Evolutionary conservation across 2,329 filamentous ascomycete species (phyloP).

Genomic region (Exophiala spinifera): DNA sequence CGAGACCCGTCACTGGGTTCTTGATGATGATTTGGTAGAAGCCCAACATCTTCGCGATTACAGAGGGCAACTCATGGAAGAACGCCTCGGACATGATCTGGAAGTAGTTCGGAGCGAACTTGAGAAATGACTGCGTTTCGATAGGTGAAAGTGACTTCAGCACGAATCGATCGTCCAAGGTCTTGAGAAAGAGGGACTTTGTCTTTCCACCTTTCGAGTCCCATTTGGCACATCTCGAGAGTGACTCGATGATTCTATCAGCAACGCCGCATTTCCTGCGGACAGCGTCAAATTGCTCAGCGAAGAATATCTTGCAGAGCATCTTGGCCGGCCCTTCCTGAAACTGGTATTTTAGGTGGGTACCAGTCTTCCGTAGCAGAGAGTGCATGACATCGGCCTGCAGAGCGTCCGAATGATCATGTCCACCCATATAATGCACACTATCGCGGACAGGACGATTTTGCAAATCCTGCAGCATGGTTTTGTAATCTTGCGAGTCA

Average conservation of each 20-base stretch:
- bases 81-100: slow-evolving; percentile 94
- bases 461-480: slow-evolving; percentile 62
- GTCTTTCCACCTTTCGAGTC: slow-evolving; percentile 98
- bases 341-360: slow-evolving; percentile 94
- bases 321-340: slow-evolving; percentile 89
- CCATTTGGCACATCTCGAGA: slow-evolving; percentile 95
- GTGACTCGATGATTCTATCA: slow-evolving; percentile 89
- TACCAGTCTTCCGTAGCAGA: slow-evolving; percentile 77
- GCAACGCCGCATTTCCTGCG: slow-evolving; percentile 88
- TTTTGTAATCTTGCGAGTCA: slow-evolving; percentile 80
- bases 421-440: slow-evolving; percentile 32
- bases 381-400: slow-evolving; percentile 81
- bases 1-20: slow-evolving; percentile 83
- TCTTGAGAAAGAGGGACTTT: slow-evolving; percentile 95
- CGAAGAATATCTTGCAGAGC: slow-evolving; percentile 98
- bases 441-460: slow-evolving; percentile 23
- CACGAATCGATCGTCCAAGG: slow-evolving; percentile 88
- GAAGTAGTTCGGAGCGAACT: slow-evolving; percentile 95
- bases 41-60: slow-evolving; percentile 98
- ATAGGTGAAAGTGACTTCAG: slow-evolving; percentile 87
- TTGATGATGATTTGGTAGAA: slow-evolving; percentile 98
- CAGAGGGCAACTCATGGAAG: slow-evolving; percentile 90
- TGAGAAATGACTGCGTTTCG: slow-evolving; percentile 89
- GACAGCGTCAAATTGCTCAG: slow-evolving; percentile 94
- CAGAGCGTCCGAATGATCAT: slow-evolving; percentile 38